A percentile compares a stretch with the other conserved stretches of the same genome.
Conservation (phyloP, 2,329 filamentous ascomycete genomes). For the Thielaviopsis populi region DNA sequence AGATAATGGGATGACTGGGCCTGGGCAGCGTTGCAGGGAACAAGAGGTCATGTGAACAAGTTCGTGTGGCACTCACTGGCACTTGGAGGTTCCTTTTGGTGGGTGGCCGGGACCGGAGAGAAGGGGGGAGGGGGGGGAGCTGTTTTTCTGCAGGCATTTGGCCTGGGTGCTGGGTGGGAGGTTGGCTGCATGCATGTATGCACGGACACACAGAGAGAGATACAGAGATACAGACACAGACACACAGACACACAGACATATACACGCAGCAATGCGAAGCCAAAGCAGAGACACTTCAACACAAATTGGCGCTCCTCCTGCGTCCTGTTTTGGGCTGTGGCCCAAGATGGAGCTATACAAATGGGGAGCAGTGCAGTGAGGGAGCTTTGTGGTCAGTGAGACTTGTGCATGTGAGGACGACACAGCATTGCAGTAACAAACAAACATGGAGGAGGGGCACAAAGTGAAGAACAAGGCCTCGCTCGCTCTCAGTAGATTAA, state of each 20-base stretch:
- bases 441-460: neutral
- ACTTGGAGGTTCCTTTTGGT: neutral
- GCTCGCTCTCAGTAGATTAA: conserved; percentile 12
- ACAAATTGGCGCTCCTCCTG: neutral
- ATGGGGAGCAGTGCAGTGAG: too few species aligned
- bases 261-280: neutral
- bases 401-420: too few species aligned
- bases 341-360: too few species aligned
- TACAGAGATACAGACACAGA: too few species aligned
- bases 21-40: neutral
- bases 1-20: neutral
- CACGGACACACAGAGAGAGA: neutral
- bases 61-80: conserved; percentile 6
- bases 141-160: conserved; percentile 11
- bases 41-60: conserved; percentile 6
- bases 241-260: neutral
- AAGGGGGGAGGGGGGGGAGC: too few species aligned
- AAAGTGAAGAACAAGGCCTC: neutral
- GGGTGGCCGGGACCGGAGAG: conserved; percentile 1
- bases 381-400: too few species aligned
- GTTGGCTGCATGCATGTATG: conserved; percentile 16
- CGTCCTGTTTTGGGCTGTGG: neutral
- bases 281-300: neutral
- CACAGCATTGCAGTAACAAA: neutral
- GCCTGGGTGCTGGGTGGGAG: neutral